phyloP scores from a whole-genome alignment of 345 rosid species.

The Salix exigua region DNA sequence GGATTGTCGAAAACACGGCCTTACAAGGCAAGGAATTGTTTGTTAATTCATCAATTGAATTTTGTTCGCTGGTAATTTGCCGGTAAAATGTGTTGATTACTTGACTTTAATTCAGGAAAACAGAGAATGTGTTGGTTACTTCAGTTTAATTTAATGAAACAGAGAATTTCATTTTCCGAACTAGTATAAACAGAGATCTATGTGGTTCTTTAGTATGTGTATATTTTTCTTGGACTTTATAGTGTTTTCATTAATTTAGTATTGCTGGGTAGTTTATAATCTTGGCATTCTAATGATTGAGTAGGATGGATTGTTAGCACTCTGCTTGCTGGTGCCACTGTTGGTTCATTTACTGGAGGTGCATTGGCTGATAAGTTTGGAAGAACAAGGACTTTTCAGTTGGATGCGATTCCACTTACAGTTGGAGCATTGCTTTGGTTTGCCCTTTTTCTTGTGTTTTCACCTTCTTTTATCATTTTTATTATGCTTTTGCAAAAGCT shows the following conservation, averaged over 20 bases:
- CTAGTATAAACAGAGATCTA: background rate
- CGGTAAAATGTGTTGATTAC: background rate
- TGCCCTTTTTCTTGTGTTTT: constrained; percentile 9
- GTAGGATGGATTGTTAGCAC: constrained; percentile 97
- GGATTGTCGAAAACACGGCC: constrained; percentile 74
- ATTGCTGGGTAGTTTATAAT: constrained; percentile 7
- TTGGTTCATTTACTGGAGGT: constrained; percentile 96
- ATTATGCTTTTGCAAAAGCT: constrained; percentile 3
- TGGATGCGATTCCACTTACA: constrained; percentile 91
- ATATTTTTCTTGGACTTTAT: background rate
- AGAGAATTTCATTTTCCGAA: background rate
- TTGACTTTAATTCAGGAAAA: background rate
- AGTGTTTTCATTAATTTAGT: background rate
- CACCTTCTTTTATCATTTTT: background rate
- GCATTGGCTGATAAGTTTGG: constrained; percentile 93
- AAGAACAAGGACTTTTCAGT: constrained; percentile 80
- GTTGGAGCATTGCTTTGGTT: constrained; percentile 86
- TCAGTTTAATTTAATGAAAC: background rate
- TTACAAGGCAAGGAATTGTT: constrained; percentile 65
- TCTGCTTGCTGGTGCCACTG: constrained; percentile 92
- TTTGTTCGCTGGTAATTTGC: background rate
- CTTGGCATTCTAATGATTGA: constrained; percentile 16
- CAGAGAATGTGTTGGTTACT: background rate
- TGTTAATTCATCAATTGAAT: background rate
- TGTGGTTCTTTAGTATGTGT: background rate